A percentile compares a stretch with the other conserved stretches of the same genome.
Evolutionary conservation across 2,329 filamentous ascomycete species (phyloP).

Genomic region (Chalara sp.): DNA sequence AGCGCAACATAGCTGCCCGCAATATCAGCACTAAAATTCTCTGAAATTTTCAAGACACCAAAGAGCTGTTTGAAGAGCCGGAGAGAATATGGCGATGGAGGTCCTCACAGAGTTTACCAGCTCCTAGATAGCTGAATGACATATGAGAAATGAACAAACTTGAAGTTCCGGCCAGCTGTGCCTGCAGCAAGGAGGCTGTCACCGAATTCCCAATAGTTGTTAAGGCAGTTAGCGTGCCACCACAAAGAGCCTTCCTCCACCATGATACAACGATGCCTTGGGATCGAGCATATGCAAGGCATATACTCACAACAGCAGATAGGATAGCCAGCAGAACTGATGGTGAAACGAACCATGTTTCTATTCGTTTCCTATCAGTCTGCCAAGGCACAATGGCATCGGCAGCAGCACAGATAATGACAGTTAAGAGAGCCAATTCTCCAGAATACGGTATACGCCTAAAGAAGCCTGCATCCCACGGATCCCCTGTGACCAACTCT

Average conservation of each 20-base stretch:
- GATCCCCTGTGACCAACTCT: background rate
- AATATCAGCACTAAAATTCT: too few relatives aligned
- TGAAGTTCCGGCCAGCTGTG: conserved; percentile 2
- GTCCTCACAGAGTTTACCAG: too few relatives aligned
- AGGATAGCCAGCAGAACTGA: conserved; percentile 2
- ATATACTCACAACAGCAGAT: background rate
- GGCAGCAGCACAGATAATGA: conserved; percentile 1
- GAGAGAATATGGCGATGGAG: too few relatives aligned
- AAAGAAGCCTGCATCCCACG: background rate
- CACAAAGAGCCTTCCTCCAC: conserved; percentile 3
- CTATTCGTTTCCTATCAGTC: background rate
- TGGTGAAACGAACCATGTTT: background rate
- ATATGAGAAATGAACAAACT: background rate
- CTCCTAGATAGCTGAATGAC: too few relatives aligned
- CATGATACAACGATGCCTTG: conserved; percentile 1
- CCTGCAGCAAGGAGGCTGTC: conserved; percentile 1
- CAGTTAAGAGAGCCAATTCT: background rate
- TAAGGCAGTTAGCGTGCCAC: conserved; percentile 1
- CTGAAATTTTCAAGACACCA: too few relatives aligned
- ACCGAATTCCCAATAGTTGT: conserved; percentile 2
- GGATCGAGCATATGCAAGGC: conserved; percentile 1
- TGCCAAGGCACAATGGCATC: background rate
- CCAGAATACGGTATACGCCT: background rate
- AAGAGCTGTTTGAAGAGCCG: too few relatives aligned
- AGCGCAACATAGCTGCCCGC: background rate